phyloP scores from a whole-genome alignment of 1,139 yeast genomes.

The Suhomyces wounanorum region DNA sequence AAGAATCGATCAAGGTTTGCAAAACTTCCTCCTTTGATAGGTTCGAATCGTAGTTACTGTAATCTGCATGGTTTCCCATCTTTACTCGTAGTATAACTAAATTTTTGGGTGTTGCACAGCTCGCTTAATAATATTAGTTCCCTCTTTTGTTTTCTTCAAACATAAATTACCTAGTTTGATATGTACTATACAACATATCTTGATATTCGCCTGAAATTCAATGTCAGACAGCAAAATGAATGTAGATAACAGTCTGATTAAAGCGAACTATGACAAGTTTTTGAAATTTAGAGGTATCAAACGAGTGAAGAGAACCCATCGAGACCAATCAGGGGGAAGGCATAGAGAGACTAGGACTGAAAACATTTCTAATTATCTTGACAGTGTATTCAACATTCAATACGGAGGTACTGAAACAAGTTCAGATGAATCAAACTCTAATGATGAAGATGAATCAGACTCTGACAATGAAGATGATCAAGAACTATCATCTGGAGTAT shows the following conservation, averaged over 20 bases:
- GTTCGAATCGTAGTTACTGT: slow-evolving; percentile 45
- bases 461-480: neutral
- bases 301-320: neutral
- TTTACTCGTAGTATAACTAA: neutral
- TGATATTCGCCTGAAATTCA: neutral
- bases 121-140: neutral
- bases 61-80: slow-evolving; percentile 60
- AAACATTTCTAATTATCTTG: neutral
- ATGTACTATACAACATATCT: neutral
- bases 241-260: neutral
- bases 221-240: neutral
- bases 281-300: slow-evolving; percentile 2
- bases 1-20: slow-evolving; percentile 58
- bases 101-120: neutral
- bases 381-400: neutral
- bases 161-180: neutral
- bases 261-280: neutral
- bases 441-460: neutral
- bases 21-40: slow-evolving; percentile 57
- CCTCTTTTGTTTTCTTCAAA: neutral
- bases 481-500: neutral
- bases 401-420: neutral
- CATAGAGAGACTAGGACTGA: neutral
- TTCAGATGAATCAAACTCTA: neutral
- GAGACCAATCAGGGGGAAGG: neutral